A percentile compares a stretch with the other conserved stretches of the same genome.
These are phyloP conservation scores for Plenodomus biglobosus DNA, from an alignment of 2,329 filamentous ascomycete species.

Conservation along the genomic window DNA sequence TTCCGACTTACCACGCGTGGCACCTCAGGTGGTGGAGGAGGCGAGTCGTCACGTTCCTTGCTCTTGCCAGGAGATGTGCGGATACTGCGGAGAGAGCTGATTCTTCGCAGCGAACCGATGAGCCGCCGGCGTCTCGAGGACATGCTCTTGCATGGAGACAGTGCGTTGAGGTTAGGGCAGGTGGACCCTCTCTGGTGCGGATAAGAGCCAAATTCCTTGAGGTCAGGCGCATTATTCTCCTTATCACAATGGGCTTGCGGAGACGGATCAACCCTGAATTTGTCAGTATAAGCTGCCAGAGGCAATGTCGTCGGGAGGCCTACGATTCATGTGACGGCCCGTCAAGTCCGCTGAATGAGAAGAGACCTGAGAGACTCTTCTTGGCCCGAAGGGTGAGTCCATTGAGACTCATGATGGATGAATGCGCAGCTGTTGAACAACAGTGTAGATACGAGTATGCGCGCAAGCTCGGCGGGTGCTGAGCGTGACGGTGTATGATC, in stretches of 20 bases:
- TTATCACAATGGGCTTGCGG: slow-evolving; percentile 2
- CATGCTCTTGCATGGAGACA: slow-evolving; percentile 22
- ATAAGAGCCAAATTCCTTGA: slow-evolving; percentile 18
- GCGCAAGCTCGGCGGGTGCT: background rate
- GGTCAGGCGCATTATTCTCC: slow-evolving; percentile 10
- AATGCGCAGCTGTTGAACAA: slow-evolving; percentile 8
- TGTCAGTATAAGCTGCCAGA: slow-evolving; percentile 6
- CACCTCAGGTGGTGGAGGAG: slow-evolving; percentile 1
- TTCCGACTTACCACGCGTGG: background rate
- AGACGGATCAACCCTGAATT: background rate
- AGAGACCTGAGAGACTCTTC: slow-evolving; percentile 35
- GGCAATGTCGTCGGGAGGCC: background rate
- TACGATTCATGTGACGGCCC: background rate
- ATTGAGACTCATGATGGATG: slow-evolving; percentile 28
- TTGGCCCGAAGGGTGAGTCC: slow-evolving; percentile 30
- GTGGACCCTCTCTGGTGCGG: background rate
- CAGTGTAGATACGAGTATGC: background rate
- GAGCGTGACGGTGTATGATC: background rate
- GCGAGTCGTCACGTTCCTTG: slow-evolving; percentile 11
- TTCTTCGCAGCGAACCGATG: slow-evolving; percentile 26
- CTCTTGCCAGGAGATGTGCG: slow-evolving; percentile 21
- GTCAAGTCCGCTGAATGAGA: slow-evolving; percentile 18
- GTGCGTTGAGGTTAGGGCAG: slow-evolving; percentile 9
- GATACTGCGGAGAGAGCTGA: slow-evolving; percentile 29
- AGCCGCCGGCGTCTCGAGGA: slow-evolving; percentile 29